Conservation (phyloP, 106 monocot genomes). For the Amphibolis antarctica region DNA sequence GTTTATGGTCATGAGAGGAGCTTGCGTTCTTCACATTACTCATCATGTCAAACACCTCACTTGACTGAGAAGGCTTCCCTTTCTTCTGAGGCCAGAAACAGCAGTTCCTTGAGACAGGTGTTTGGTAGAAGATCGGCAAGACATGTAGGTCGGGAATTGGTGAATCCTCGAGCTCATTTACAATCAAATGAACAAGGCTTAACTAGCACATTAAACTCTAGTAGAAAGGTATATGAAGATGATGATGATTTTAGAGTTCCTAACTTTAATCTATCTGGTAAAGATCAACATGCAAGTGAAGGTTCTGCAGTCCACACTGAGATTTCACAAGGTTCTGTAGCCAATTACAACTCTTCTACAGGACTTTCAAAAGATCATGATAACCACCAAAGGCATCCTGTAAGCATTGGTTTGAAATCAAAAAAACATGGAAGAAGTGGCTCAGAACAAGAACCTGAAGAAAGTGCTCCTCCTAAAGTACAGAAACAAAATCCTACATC, state of each 20-base stretch:
- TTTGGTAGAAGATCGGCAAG: slow-evolving; percentile 10
- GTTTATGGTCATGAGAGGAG: slow-evolving; percentile 34
- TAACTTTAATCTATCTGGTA: slow-evolving; percentile 23
- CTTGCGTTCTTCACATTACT: slow-evolving; percentile 23
- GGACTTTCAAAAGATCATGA: slow-evolving; percentile 7
- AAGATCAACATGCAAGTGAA: slow-evolving; percentile 12
- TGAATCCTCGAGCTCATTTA: background rate
- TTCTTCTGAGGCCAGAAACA: slow-evolving; percentile 20
- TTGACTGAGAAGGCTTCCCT: slow-evolving; percentile 17
- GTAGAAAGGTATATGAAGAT: slow-evolving; percentile 24
- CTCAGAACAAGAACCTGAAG: slow-evolving; percentile 12
- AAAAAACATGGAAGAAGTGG: slow-evolving; percentile 14
- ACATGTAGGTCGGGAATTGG: slow-evolving; percentile 5
- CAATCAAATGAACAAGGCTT: slow-evolving; percentile 15
- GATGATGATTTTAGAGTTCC: slow-evolving; percentile 74
- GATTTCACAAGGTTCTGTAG: slow-evolving; percentile 3
- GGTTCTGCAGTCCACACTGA: background rate
- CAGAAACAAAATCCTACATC: slow-evolving; percentile 2
- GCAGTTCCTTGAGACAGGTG: slow-evolving; percentile 1
- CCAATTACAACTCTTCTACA: slow-evolving; percentile 14
- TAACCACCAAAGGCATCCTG: slow-evolving; percentile 4
- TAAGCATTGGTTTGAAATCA: slow-evolving; percentile 9
- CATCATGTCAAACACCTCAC: slow-evolving; percentile 10
- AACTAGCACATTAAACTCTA: slow-evolving; percentile 15
- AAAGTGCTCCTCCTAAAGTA: slow-evolving; percentile 2